A percentile compares a stretch with the other conserved stretches of the same genome.
phyloP scores from a whole-genome alignment of 2,329 filamentous ascomycete species.

The Ploettnerulaceae sp. region DNA sequence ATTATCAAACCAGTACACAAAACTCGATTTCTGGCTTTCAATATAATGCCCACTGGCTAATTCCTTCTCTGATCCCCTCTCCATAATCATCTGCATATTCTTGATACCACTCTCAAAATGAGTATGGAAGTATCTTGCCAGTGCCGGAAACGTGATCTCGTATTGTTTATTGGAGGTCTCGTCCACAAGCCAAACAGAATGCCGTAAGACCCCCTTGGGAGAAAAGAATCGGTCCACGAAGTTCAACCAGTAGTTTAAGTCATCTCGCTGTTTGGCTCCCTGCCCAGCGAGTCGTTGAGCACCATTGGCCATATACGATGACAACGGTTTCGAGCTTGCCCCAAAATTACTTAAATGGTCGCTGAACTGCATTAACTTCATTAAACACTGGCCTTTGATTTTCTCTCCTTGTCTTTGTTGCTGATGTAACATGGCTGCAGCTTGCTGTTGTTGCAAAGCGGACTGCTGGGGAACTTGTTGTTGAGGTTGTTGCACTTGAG shows the following conservation, averaged over 20 bases:
- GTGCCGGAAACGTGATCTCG: constrained; percentile 74
- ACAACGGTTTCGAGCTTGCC: constrained; percentile 38
- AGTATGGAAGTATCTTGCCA: constrained; percentile 85
- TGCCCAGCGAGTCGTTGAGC: constrained; percentile 31
- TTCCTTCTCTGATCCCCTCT: constrained; percentile 55
- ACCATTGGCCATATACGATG: constrained; percentile 26
- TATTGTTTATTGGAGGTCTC: constrained; percentile 69
- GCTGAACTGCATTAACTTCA: constrained; percentile 58
- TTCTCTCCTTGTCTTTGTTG: constrained; percentile 35
- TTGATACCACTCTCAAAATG: constrained; percentile 84
- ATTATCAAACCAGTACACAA: constrained; percentile 86
- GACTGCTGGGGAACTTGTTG: constrained; percentile 38
- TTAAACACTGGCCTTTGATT: constrained; percentile 50
- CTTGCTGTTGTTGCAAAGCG: constrained; percentile 33
- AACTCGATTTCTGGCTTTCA: constrained; percentile 68
- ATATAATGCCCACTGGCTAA: constrained; percentile 66
- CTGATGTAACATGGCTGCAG: constrained; percentile 34
- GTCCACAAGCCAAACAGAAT: constrained; percentile 58
- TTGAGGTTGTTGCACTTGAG: constrained; percentile 39
- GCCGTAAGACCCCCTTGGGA: constrained; percentile 67
- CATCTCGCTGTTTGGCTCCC: constrained; percentile 57
- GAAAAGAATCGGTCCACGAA: constrained; percentile 84
- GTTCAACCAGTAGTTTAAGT: constrained; percentile 70
- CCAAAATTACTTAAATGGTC: constrained; percentile 56
- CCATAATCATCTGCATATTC: constrained; percentile 80